phyloP scores from a whole-genome alignment of 1,284 basidiomycete genomes.

The Puccinia novopanici region DNA sequence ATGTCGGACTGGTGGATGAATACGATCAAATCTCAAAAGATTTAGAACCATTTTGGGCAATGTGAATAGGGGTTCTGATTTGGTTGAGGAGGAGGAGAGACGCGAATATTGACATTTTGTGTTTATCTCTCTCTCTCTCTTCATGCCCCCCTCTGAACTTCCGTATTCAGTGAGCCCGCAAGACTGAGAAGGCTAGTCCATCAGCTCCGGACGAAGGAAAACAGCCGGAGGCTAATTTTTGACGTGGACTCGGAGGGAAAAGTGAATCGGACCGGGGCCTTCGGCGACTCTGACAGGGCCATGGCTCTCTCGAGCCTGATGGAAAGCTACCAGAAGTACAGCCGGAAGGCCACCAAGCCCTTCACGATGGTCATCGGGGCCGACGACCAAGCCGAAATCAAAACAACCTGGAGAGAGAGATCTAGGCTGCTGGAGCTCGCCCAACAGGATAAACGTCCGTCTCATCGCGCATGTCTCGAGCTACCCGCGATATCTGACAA shows the following conservation, averaged over 20 bases:
- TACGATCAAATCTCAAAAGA: slow-evolving; percentile 57
- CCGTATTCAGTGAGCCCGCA: background rate
- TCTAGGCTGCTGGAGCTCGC: slow-evolving; percentile 60
- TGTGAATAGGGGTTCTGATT: slow-evolving; percentile 14
- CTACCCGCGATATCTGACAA: background rate
- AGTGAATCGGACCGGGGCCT: slow-evolving; percentile 12
- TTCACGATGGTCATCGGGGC: slow-evolving; percentile 26
- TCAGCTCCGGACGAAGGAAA: background rate
- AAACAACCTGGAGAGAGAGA: slow-evolving; percentile 60
- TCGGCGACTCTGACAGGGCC: slow-evolving; percentile 19
- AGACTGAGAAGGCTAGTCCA: slow-evolving; percentile 15
- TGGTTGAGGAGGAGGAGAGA: background rate
- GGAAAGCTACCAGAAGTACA: slow-evolving; percentile 36
- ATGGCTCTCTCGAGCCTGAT: background rate
- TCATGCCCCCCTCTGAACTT: background rate
- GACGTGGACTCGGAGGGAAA: background rate
- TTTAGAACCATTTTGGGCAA: slow-evolving; percentile 53
- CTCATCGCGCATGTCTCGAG: too few species aligned
- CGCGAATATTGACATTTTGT: background rate
- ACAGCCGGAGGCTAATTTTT: slow-evolving; percentile 15
- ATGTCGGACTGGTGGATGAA: slow-evolving; percentile 57
- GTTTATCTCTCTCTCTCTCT: background rate
- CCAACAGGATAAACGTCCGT: slow-evolving; percentile 60
- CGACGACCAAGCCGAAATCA: slow-evolving; percentile 62
- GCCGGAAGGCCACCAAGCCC: background rate